A percentile compares a stretch with the other conserved stretches of the same genome.
Conservation (phyloP, 2,329 filamentous ascomycete species). For the Fusarium sterilihyphosum region DNA sequence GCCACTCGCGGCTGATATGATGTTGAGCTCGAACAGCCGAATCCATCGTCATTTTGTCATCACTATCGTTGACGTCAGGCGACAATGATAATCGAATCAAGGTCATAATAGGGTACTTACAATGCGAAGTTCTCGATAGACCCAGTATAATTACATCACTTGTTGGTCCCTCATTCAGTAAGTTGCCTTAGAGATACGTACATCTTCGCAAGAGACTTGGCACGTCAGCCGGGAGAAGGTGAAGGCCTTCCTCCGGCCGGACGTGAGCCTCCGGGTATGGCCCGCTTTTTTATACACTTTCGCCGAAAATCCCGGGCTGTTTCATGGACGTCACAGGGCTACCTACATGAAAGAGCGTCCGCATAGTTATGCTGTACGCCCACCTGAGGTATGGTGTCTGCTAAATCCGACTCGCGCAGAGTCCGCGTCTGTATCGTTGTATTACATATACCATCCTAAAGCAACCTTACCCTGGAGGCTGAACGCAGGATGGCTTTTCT, state of each 20-base stretch:
- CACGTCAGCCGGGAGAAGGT: neutral
- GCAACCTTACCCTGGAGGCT: neutral
- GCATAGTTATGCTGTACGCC: no score
- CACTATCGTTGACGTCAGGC: slow-evolving; percentile 39
- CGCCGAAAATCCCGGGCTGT: slow-evolving; percentile 2
- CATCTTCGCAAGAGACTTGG: slow-evolving; percentile 7
- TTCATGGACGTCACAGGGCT: neutral
- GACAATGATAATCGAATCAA: slow-evolving; percentile 8
- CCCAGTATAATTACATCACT: slow-evolving; percentile 35
- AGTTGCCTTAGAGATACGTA: neutral
- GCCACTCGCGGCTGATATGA: neutral
- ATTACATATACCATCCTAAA: no score
- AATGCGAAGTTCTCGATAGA: neutral
- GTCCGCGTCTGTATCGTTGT: neutral
- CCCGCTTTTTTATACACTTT: neutral
- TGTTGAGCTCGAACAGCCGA: neutral
- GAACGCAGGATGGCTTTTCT: neutral
- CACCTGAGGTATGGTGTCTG: neutral
- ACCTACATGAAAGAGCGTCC: neutral
- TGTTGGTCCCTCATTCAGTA: neutral
- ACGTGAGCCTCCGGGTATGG: slow-evolving; percentile 1
- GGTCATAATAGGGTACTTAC: neutral
- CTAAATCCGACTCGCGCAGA: neutral
- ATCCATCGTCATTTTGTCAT: slow-evolving; percentile 36
- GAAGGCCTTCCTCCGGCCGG: slow-evolving; percentile 2